These are phyloP conservation scores for Exsudoporus floridanus DNA, from an alignment of 1,284 basidiomycete genomes.

Conservation along the genomic window DNA sequence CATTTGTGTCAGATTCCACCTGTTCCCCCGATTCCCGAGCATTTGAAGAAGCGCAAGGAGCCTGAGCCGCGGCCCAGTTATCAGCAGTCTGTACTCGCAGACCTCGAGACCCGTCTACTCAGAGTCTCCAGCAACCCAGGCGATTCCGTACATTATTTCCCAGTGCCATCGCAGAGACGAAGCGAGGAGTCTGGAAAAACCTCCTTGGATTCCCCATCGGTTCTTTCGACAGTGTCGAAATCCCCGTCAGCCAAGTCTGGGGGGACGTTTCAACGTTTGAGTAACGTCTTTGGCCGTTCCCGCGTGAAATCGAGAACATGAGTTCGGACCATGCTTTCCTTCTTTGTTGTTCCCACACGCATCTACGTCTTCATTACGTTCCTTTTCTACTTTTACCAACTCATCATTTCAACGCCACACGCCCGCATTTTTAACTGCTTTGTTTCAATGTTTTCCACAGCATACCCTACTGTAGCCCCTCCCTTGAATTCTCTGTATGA, in stretches of 20 bases:
- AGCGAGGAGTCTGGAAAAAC: constrained; percentile 30
- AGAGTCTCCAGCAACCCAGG: constrained; percentile 25
- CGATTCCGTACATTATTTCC: constrained; percentile 37
- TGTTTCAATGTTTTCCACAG: background rate
- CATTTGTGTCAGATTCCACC: constrained; percentile 23
- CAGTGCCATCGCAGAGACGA: constrained; percentile 34
- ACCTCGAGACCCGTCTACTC: constrained; percentile 31
- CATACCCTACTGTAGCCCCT: constrained; percentile 18
- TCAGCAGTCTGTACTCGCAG: constrained; percentile 34
- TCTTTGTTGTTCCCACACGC: constrained; percentile 7
- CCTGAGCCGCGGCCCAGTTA: constrained; percentile 26
- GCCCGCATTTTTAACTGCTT: background rate
- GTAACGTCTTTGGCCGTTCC: constrained; percentile 24
- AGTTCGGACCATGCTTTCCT: background rate
- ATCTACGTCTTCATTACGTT: constrained; percentile 17
- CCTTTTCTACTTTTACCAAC: constrained; percentile 7
- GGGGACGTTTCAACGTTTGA: constrained; percentile 22
- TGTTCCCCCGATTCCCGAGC: constrained; percentile 31
- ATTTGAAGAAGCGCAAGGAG: constrained; percentile 18
- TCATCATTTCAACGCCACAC: constrained; percentile 21
- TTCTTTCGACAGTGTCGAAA: constrained; percentile 25
- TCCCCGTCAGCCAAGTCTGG: constrained; percentile 23
- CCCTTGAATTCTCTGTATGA: constrained; percentile 4
- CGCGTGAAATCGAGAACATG: constrained; percentile 27
- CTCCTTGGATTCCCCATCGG: constrained; percentile 34